Evolutionary conservation across 179 eudicot genomes (phyloP).

Genomic region (Beta corolliflora): DNA sequence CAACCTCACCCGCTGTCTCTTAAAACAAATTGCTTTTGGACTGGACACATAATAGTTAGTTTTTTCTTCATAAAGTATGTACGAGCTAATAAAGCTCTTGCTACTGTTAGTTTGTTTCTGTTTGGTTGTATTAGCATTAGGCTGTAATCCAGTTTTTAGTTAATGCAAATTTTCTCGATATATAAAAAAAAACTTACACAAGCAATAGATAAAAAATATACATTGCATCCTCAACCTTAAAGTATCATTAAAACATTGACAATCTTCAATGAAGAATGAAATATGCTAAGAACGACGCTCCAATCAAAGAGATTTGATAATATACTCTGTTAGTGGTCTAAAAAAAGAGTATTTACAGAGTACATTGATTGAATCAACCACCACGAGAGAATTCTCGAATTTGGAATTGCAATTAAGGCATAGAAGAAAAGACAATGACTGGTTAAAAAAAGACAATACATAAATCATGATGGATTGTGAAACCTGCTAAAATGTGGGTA

Average conservation of each 20-base stretch:
- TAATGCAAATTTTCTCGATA: too few relatives aligned
- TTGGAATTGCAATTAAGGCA: neutral
- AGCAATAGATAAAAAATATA: neutral
- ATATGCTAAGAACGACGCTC: neutral
- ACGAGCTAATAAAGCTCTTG: too few relatives aligned
- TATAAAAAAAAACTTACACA: neutral
- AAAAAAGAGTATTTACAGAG: conserved; percentile 14
- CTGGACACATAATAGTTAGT: too few relatives aligned
- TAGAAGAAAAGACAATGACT: neutral
- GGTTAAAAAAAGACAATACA: neutral
- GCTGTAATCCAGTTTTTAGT: too few relatives aligned
- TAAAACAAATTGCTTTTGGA: too few relatives aligned
- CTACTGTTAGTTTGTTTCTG: too few relatives aligned
- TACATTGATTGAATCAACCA: conserved; percentile 8
- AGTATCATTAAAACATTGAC: neutral
- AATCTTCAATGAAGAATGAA: neutral
- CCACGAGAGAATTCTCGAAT: neutral
- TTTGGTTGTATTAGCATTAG: too few relatives aligned
- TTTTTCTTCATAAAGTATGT: too few relatives aligned
- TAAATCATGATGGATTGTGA: neutral
- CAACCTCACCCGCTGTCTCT: too few relatives aligned
- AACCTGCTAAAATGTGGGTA: conserved; percentile 1
- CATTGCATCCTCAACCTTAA: neutral
- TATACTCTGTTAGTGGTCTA: neutral
- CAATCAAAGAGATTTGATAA: neutral